Conservation (phyloP, 768 basidiomycete species). For the Amanita jacksonii region DNA sequence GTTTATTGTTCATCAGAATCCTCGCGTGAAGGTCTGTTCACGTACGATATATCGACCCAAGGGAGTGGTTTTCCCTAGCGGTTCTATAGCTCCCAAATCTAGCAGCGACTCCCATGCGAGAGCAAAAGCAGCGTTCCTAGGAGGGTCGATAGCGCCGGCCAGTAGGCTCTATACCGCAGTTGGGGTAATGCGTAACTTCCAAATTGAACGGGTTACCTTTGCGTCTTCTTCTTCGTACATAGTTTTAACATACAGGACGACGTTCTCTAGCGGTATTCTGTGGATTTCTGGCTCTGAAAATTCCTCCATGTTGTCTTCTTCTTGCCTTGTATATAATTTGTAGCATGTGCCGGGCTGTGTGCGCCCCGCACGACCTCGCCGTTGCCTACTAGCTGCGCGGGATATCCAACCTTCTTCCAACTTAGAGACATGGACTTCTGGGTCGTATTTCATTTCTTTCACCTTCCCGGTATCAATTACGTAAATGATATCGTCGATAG, state of each 20-base stretch:
- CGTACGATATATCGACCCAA: slow-evolving; percentile 73
- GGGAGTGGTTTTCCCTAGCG: slow-evolving; percentile 59
- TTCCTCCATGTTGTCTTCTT: slow-evolving; percentile 55
- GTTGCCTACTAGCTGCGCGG: slow-evolving; percentile 71
- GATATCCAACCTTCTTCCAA: slow-evolving; percentile 76
- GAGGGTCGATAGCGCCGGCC: slow-evolving; percentile 75
- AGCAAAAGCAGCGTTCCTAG: slow-evolving; percentile 64
- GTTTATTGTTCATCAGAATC: slow-evolving; percentile 7
- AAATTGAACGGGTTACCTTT: slow-evolving; percentile 34
- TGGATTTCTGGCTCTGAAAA: slow-evolving; percentile 86
- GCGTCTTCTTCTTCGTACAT: slow-evolving; percentile 72
- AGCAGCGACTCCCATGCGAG: slow-evolving; percentile 63
- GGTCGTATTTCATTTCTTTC: slow-evolving; percentile 71
- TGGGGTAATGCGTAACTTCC: not conserved
- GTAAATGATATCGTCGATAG: slow-evolving; percentile 82
- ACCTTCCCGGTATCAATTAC: slow-evolving; percentile 82
- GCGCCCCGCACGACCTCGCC: slow-evolving; percentile 85
- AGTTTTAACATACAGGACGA: slow-evolving; percentile 75
- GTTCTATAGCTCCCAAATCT: slow-evolving; percentile 70
- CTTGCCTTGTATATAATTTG: slow-evolving; percentile 74
- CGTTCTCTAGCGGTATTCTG: slow-evolving; percentile 75
- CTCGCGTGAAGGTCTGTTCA: not conserved
- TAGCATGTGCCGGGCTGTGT: slow-evolving; percentile 78
- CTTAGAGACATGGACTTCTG: slow-evolving; percentile 60
- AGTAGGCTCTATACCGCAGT: slow-evolving; percentile 43